Conservation (phyloP, 164 flowering plant species). For the Chimonanthus salicifolius region DNA sequence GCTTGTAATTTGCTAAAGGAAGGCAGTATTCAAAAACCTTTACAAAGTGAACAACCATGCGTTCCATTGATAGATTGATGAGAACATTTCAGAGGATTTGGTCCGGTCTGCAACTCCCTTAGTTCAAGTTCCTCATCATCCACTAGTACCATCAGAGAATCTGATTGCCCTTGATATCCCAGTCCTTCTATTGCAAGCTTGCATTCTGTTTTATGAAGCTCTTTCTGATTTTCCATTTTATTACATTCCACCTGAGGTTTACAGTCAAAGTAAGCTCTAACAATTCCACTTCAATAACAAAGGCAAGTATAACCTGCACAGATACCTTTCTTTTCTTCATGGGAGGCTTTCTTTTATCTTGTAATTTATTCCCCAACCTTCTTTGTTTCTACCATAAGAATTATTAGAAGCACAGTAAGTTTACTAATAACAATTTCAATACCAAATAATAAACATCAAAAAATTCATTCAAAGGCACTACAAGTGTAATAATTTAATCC, state of each 20-base stretch:
- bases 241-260: conserved; percentile 32
- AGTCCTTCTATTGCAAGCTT: conserved; percentile 49
- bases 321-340: conserved; percentile 48
- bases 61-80: conserved; percentile 44
- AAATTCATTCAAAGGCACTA: not conserved
- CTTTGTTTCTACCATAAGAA: conserved; percentile 30
- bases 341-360: conserved; percentile 45
- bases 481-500: not conserved
- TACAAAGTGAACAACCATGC: conserved; percentile 78
- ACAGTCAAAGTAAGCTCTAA: not conserved
- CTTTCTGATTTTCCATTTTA: conserved; percentile 24
- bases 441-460: not conserved
- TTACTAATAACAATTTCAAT: not conserved
- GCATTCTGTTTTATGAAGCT: conserved; percentile 40
- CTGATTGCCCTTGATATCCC: conserved; percentile 25
- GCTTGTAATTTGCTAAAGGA: not conserved
- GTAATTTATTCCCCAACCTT: conserved; percentile 30
- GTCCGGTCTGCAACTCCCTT: conserved; percentile 63
- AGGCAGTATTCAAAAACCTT: conserved; percentile 40
- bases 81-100: conserved; percentile 56
- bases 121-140: conserved; percentile 97
- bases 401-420: not conserved
- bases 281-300: conserved; percentile 4
- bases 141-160: conserved; percentile 30
- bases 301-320: not conserved